Percentiles rank a stretch among this genome's conserved stretches.
Evolutionary conservation across 176 grass and related monocot genomes (phyloP).

Genomic region (Luzula sylvatica): DNA sequence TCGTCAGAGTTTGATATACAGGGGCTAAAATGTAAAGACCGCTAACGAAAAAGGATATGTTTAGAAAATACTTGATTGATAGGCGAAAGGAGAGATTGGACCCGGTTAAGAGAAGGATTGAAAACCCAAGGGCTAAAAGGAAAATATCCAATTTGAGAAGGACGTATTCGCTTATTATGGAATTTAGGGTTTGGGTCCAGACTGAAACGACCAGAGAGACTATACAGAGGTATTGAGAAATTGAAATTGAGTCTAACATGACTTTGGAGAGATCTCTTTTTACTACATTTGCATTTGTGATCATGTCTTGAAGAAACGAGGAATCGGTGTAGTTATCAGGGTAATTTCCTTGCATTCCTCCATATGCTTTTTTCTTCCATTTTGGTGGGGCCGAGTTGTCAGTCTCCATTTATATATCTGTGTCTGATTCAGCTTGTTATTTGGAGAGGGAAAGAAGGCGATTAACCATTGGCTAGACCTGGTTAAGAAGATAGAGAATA

Average conservation of each 20-base stretch:
- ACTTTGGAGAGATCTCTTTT: conserved; percentile 74
- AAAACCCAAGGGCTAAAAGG: conserved; percentile 69
- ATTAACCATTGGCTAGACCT: neutral
- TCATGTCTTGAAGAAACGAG: conserved; percentile 89
- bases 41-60: conserved; percentile 78
- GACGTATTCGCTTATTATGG: conserved; percentile 54
- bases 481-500: neutral
- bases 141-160: conserved; percentile 66
- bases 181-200: conserved; percentile 66
- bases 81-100: conserved; percentile 45
- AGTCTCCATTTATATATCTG: conserved; percentile 31
- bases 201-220: conserved; percentile 75
- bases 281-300: conserved; percentile 93
- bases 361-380: conserved; percentile 92
- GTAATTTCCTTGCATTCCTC: conserved; percentile 66
- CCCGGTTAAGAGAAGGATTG: conserved; percentile 44
- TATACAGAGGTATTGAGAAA: conserved; percentile 77
- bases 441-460: too few relatives aligned
- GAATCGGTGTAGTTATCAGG: conserved; percentile 70
- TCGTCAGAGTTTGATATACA: conserved; percentile 79
- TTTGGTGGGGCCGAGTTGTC: conserved; percentile 22
- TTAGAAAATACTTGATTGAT: conserved; percentile 63
- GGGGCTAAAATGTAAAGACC: conserved; percentile 83
- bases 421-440: neutral
- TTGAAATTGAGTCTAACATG: conserved; percentile 66